A percentile compares a stretch with the other conserved stretches of the same genome.
phyloP scores from a whole-genome alignment of 2,329 filamentous ascomycete genomes.

The Colletotrichum orchidophilum region DNA sequence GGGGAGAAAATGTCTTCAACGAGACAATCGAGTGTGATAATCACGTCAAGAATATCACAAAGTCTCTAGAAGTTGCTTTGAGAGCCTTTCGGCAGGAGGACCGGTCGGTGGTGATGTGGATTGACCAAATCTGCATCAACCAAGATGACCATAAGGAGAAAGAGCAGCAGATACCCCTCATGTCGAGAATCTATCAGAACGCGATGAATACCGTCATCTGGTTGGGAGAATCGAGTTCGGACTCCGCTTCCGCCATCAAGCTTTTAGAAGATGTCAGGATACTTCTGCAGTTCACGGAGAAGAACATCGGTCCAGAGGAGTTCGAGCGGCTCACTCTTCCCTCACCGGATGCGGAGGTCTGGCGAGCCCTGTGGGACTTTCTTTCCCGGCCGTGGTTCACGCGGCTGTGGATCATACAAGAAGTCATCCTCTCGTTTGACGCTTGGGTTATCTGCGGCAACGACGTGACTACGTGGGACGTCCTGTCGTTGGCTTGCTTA shows the following conservation, averaged over 20 bases:
- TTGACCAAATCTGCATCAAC: conserved; percentile 34
- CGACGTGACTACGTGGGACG: neutral
- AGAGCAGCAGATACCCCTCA: conserved; percentile 27
- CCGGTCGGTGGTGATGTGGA: conserved; percentile 22
- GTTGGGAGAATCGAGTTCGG: conserved; percentile 36
- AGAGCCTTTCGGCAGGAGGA: neutral
- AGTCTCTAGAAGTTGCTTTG: conserved; percentile 6
- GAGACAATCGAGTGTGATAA: neutral
- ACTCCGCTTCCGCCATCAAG: conserved; percentile 36
- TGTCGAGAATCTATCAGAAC: conserved; percentile 28
- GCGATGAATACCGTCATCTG: conserved; percentile 26
- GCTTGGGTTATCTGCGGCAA: conserved; percentile 18
- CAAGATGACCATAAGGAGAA: conserved; percentile 27
- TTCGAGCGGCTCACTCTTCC: neutral
- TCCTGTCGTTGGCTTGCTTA: neutral
- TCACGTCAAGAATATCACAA: neutral
- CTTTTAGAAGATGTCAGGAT: neutral
- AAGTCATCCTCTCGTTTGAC: conserved; percentile 14
- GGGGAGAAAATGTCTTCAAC: neutral
- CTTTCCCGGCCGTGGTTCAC: conserved; percentile 23
- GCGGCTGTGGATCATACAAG: conserved; percentile 16
- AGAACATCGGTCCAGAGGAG: neutral
- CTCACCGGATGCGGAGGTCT: neutral
- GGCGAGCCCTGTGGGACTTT: neutral
- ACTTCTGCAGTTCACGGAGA: conserved; percentile 4